Percentiles rank a stretch among this genome's conserved stretches.
Conservation (phyloP, 345 rosid genomes). For the Barbarea vulgaris region DNA sequence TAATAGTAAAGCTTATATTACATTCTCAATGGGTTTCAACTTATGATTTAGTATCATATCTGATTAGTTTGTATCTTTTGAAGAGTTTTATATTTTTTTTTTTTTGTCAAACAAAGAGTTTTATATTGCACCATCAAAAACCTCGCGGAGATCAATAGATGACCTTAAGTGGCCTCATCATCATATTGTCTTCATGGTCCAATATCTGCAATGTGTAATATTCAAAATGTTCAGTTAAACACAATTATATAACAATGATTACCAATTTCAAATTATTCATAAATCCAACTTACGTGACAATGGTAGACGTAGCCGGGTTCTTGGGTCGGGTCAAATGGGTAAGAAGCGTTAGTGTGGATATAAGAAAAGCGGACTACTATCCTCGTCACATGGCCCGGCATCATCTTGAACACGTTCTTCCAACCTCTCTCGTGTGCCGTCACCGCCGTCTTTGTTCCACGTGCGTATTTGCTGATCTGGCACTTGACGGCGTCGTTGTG, state of each 20-base stretch:
- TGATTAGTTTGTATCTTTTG: background rate
- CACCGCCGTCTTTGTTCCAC: constrained; percentile 56
- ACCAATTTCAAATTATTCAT: background rate
- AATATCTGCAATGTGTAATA: constrained; percentile 53
- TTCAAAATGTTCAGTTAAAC: background rate
- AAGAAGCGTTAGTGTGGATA: constrained; percentile 69
- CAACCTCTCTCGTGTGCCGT: constrained; percentile 76
- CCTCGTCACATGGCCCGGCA: constrained; percentile 67
- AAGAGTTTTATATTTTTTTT: too few species aligned
- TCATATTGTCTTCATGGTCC: constrained; percentile 89
- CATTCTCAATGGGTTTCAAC: background rate
- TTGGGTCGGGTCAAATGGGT: constrained; percentile 67
- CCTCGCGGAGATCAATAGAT: constrained; percentile 33
- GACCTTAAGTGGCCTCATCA: constrained; percentile 86
- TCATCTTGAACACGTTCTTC: constrained; percentile 94
- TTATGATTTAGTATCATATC: background rate
- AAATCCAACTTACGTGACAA: constrained; percentile 73
- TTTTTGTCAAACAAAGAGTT: too few species aligned
- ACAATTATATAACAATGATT: background rate
- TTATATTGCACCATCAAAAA: constrained; percentile 7
- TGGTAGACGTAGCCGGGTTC: constrained; percentile 94
- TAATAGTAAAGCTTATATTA: background rate
- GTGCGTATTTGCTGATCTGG: constrained; percentile 52
- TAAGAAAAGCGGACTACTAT: constrained; percentile 64
- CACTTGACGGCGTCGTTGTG: constrained; percentile 68